Conservation (phyloP, 345 rosid species). For the Linum trigynum region DNA sequence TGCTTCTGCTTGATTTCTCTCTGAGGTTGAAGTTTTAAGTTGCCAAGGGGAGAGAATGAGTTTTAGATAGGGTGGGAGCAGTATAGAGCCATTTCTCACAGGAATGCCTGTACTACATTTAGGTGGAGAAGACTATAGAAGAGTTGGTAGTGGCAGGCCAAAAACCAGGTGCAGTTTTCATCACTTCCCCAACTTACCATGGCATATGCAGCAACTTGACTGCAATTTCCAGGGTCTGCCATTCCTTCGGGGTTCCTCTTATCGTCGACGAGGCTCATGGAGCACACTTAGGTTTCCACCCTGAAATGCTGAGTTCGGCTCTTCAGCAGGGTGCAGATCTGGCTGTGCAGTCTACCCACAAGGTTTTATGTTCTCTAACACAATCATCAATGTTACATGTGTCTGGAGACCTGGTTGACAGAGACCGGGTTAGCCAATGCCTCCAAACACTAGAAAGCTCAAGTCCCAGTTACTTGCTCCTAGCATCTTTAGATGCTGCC, state of each 20-base stretch:
- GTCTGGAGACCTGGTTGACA: slow-evolving; percentile 35
- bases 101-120: not conserved
- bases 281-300: slow-evolving; percentile 27
- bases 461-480: slow-evolving; percentile 16
- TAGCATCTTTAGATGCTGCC: slow-evolving; percentile 58
- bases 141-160: slow-evolving; percentile 38
- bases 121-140: slow-evolving; percentile 39
- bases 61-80: too few relatives aligned
- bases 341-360: slow-evolving; percentile 25
- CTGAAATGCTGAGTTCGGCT: slow-evolving; percentile 19
- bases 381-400: slow-evolving; percentile 61
- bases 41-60: too few relatives aligned
- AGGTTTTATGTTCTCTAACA: slow-evolving; percentile 35
- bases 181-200: slow-evolving; percentile 59
- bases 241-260: not conserved
- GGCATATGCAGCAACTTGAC: slow-evolving; percentile 49
- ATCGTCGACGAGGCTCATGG: slow-evolving; percentile 11
- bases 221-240: slow-evolving; percentile 5
- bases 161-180: slow-evolving; percentile 45
- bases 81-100: slow-evolving; percentile 11
- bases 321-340: slow-evolving; percentile 21
- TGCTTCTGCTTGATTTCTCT: not conserved
- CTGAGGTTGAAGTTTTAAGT: not conserved
- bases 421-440: slow-evolving; percentile 34
- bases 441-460: slow-evolving; percentile 6